Evolutionary conservation across 129 eudicot species (phyloP), one percentile per base, ranked within the genome.

Genomic region (Flaveria bidentis): DNA sequence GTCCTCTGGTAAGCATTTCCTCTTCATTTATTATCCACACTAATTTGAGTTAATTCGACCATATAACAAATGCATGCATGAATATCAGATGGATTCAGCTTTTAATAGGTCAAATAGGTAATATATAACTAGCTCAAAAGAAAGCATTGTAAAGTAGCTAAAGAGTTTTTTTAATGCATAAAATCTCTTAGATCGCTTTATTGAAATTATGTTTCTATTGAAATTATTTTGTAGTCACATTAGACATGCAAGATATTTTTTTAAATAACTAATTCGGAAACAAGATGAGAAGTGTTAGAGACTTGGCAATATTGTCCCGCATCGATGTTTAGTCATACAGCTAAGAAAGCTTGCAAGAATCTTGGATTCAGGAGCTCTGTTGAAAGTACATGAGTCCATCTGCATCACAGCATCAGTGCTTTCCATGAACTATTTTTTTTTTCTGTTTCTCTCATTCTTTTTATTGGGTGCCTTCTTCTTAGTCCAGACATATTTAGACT

Each of bases 1-100:
- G 91, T 70, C 93, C 96, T 81, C 78, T 91, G 87, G 99, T 94
- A 89, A 80, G 90, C 57, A 47, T 30, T 58, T 62, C 30, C 36
- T 39, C 44, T 30, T 62, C 45, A 58, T 23, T 7, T 58, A 28
- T 47, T 42, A 15, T 60, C 28, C 9, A 28, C 30, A 28, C 45
- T 42, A 33, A 28, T 2, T 2, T 28, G 30, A 28, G 30, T 28
- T 28, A 28, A 28, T 28, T 28, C 30, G 30, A 28, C 30, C 3
- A 3, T 1, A 3, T 58, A 42, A 2, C 47, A 42, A 42, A 28
- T 42, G 47, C 52, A 25, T 13, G 11, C 62, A n/a, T 62, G 30
- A 28, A 61, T 62, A 44, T 44, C 44, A 2, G 16, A 55, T 52
- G 14, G 62, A 11, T 52, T 71, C 33, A 1, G 64, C 30, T 57